Evolutionary conservation across 2,329 filamentous ascomycete species (phyloP).

Genomic region (Aureobasidium leucospermi): DNA sequence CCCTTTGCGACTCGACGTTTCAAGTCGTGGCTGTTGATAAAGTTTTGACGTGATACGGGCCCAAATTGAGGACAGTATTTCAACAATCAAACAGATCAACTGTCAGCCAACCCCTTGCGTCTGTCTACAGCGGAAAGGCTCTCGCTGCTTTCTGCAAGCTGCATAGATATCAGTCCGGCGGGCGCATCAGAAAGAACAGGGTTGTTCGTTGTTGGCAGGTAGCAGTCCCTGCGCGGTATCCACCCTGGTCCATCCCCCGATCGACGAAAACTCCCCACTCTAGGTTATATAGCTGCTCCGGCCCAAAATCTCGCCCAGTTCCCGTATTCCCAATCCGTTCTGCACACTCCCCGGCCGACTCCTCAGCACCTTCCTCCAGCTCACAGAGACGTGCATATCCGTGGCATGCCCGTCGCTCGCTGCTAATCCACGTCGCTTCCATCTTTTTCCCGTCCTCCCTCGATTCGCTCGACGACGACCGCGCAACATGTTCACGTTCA

Average conservation of each 20-base stretch:
- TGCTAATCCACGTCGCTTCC: constrained; percentile 1
- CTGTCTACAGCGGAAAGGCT: background rate
- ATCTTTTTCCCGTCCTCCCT: background rate
- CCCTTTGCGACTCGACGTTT: constrained; percentile 12
- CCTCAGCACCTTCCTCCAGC: background rate
- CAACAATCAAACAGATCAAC: constrained; percentile 11
- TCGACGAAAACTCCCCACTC: constrained; percentile 2
- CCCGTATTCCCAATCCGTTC: background rate
- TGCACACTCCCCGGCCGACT: background rate
- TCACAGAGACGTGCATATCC: constrained; percentile 10
- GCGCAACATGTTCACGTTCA: constrained; percentile 64
- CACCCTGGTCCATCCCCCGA: constrained; percentile 9
- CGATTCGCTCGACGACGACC: background rate
- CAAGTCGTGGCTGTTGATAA: background rate
- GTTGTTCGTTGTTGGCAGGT: background rate
- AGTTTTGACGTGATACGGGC: constrained; percentile 10
- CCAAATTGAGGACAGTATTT: background rate
- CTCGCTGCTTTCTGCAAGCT: background rate
- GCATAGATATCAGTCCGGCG: background rate
- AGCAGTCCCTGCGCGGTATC: background rate
- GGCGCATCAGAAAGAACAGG: constrained; percentile 1
- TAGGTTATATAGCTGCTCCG: constrained; percentile 6
- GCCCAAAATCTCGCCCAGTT: background rate
- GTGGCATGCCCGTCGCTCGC: constrained; percentile 8
- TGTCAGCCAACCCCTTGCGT: background rate